Evolutionary conservation across 2,329 filamentous ascomycete species (phyloP), one percentile per base, ranked within the genome.

Genomic region (Talaromyces sp.): DNA sequence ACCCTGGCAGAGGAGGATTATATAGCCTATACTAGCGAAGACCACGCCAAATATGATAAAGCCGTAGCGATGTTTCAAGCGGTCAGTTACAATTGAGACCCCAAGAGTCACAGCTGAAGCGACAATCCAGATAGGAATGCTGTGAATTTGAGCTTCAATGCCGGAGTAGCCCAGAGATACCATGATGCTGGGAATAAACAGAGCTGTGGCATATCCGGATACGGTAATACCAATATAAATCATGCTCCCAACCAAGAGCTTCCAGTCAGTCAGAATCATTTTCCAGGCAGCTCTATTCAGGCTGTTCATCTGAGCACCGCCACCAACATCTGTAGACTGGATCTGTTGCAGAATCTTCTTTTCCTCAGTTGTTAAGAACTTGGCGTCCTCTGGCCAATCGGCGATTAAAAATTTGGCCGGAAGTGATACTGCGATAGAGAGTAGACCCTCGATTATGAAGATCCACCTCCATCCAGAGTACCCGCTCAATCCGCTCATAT

Each of bases 101-200:
- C 67, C 66, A 14, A 78, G 57, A 5, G 73, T 72, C 49, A 72
- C 69, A 5, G 71, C 66, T 3, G 73, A 71, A 2, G 74, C 75
- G 16, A 73, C 74, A 45, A 71, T 69, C 69, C 73, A 75, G 66
- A 78, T 70, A 1, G 77, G 77, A 43, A 78, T 77, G 56, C 70
- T 73, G 62, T 77, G 74, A 37, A 78, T 70, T 65, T 79, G 77
- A 24, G 74, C 74, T 41, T 71, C 63, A 57, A 72, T 68, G 2
- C 72, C 68, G 8, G 68, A 70, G 70, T 74, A 78, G 1, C 75
- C 75, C 3, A 78, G 67, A 49, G 73, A 72, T 45, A 70, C 71
- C 31, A 78, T 68, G 52, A 78, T 76, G 11, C 74, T 75, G 1
- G 75, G 76, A 22, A 74, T 73, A 68, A 79, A 78, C 37, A 75